Base-by-base conservation (phyloP, 2,329 filamentous ascomycete species). In the Daldinia eschscholtzii region DNA sequence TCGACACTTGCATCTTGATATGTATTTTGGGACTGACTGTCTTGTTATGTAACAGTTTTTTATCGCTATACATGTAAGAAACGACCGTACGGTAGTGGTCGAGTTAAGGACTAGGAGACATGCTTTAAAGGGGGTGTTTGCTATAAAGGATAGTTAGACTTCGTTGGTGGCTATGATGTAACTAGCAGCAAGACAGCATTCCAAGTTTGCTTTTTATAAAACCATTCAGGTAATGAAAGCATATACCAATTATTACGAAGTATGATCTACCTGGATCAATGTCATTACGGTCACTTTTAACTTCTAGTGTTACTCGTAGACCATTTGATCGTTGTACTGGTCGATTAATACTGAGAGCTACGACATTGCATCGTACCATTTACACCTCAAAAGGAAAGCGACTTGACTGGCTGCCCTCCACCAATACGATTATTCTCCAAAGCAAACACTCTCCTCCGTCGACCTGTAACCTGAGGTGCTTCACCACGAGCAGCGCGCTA, bases 111-210 rank as follows among this genome's bases (percentile, higher is more conserved):
- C 20, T 13, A 58, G 39, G 48, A 10, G 23, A 59, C 64, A 67
- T 64, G 57, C 56, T 60, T 28, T 42, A 70, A 35, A 42, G 59
- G 23, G 56, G 57, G 61, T 56, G 26, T 58, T 67, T 20, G 20
- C 30, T 61, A 57, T 52, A 52, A 6, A 20, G 41, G n/a, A 28
- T 37, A 68, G 23, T 7, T 55, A 37, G 1, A 23, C 50, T 33
- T 60, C 3, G 7, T 55, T 18, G 44, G 57, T 7, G 55, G 59
- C 42, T 70, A 74, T 74, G 71, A 74, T 74, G 72, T 74, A 75
- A 74, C 60, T 57, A 66, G 65, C 44, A 50, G 64, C 28, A 61
- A 67, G 61, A 64, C 55, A 64, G 35, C 48, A 33, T 63, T 23
- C 39, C 50, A 61, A 57, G 20, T 56, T 52, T 59, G 39, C 12